These are phyloP conservation scores for Yarrowia sp. DNA, from an alignment of 805 yeast genomes.

Conservation along the genomic window DNA sequence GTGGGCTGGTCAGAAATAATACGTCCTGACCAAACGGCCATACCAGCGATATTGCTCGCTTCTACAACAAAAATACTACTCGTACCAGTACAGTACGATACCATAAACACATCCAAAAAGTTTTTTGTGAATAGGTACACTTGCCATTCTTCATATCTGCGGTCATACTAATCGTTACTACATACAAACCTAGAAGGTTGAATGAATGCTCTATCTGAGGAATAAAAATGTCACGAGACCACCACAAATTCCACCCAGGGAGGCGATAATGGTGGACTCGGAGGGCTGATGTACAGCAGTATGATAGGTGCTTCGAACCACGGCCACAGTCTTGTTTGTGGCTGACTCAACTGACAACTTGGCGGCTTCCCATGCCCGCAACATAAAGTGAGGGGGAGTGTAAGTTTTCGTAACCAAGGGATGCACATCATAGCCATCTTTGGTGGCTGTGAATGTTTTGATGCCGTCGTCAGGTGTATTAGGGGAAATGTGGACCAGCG, in stretches of 20 bases:
- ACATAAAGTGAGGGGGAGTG: background rate
- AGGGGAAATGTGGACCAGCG: background rate
- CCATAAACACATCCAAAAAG: too few species aligned
- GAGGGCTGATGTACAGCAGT: background rate
- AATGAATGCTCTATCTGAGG: background rate
- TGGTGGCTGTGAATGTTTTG: background rate
- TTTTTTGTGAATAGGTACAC: too few species aligned
- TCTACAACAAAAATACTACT: too few species aligned
- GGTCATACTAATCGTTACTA: background rate
- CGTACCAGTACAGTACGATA: too few species aligned
- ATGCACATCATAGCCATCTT: background rate
- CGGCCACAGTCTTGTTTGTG: background rate
- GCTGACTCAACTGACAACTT: background rate
- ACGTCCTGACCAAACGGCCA: too few species aligned
- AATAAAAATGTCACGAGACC: background rate
- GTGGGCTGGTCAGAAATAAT: too few species aligned
- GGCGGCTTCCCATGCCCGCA: background rate
- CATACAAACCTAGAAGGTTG: background rate
- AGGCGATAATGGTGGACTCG: slow-evolving; percentile 11
- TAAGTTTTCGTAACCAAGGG: background rate
- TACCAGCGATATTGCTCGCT: too few species aligned
- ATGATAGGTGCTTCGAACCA: background rate
- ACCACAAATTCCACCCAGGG: background rate
- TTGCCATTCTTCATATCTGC: background rate
- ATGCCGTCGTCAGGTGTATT: background rate